Evolutionary conservation across 495 filamentous ascomycete genomes (phyloP).

Genomic region (Penicillium argentinense): DNA sequence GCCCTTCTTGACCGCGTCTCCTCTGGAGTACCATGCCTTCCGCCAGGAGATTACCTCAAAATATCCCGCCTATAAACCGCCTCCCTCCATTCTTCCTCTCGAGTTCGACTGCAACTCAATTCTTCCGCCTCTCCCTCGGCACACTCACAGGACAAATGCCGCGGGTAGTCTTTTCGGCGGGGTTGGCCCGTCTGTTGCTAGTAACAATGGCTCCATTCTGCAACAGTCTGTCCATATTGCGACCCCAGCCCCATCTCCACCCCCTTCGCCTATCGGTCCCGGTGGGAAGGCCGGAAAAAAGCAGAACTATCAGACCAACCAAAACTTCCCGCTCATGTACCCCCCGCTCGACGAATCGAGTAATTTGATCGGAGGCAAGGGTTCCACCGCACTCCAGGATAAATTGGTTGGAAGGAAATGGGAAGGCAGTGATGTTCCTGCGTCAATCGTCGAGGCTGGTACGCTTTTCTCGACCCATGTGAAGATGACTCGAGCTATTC

Average conservation of each 20-base stretch:
- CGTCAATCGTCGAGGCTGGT: constrained; percentile 93
- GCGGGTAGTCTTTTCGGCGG: constrained; percentile 43
- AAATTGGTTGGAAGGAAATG: constrained; percentile 74
- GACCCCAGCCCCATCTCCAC: constrained; percentile 94
- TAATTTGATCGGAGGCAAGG: constrained; percentile 85
- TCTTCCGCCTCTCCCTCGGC: constrained; percentile 77
- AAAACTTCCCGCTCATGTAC: constrained; percentile 97
- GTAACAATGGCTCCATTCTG: constrained; percentile 73
- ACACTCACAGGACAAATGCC: constrained; percentile 54
- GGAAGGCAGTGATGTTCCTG: constrained; percentile 88
- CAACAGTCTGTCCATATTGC: constrained; percentile 97
- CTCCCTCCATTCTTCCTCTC: constrained; percentile 76
- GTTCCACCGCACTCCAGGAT: constrained; percentile 72
- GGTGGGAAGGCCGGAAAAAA: constrained; percentile 96
- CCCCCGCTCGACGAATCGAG: constrained; percentile 81
- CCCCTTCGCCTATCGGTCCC: constrained; percentile 81
- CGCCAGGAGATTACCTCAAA: constrained; percentile 98
- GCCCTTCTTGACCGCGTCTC: constrained; percentile 81
- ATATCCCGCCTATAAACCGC: constrained; percentile 94
- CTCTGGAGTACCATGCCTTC: constrained; percentile 93
- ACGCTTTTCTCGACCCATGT: constrained; percentile 86
- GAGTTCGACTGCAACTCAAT: constrained; percentile 89
- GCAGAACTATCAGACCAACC: constrained; percentile 98
- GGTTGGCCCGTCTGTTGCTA: constrained; percentile 39
- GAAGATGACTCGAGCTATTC: constrained; percentile 84